These are phyloP conservation scores for Solanum tarijense DNA, from an alignment of 257 asterid species.

Conservation along the genomic window DNA sequence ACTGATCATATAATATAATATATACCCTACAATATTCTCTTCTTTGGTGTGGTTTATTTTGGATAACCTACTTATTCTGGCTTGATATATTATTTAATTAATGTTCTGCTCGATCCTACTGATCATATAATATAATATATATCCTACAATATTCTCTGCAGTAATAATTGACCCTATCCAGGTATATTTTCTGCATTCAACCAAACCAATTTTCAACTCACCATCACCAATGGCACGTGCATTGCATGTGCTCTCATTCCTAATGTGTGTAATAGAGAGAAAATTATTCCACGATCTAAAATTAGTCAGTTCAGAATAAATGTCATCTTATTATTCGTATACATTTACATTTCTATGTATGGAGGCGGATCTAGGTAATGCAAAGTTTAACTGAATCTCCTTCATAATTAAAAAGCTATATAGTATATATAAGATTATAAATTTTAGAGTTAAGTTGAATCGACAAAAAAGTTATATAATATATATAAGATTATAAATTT, in stretches of 20 bases:
- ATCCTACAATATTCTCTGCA: background rate
- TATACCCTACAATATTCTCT: background rate
- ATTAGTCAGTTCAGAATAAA: background rate
- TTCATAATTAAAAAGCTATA: too few species aligned
- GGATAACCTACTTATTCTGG: background rate
- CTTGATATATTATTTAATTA: background rate
- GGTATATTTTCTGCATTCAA: background rate
- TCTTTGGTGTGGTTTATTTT: background rate
- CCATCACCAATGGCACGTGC: slow-evolving; percentile 12
- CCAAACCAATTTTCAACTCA: background rate
- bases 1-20: background rate
- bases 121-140: background rate
- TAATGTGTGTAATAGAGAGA: background rate
- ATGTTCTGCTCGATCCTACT: background rate
- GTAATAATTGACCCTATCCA: background rate
- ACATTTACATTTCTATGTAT: too few species aligned
- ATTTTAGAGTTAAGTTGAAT: too few species aligned
- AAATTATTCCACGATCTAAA: background rate
- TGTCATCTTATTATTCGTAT: background rate
- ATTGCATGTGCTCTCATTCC: slow-evolving; percentile 21
- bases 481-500: too few species aligned
- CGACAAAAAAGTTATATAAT: too few species aligned
- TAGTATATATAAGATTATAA: too few species aligned
- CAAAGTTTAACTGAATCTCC: too few species aligned
- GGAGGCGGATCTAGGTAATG: background rate